Evolutionary conservation across 2,329 filamentous ascomycete species (phyloP).

Genomic region (Ophiostoma himal-ulmi): DNA sequence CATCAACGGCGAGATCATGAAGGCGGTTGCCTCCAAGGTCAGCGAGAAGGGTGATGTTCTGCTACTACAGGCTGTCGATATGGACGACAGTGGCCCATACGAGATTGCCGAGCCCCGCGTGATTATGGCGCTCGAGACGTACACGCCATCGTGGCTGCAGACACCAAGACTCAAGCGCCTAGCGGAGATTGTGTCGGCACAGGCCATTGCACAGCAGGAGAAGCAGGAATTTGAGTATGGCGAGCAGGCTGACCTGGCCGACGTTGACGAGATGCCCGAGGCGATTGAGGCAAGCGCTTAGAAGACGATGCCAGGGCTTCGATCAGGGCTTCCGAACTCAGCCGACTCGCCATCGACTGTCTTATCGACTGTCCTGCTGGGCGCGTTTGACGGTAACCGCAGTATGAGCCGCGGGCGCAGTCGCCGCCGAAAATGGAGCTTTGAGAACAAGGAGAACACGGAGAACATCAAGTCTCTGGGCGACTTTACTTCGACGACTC

Average conservation of each 20-base stretch:
- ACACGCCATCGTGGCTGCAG: conserved; percentile 97
- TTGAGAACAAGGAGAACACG: too few relatives aligned
- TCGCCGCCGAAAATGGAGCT: conserved; percentile 11
- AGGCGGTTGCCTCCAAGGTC: conserved; percentile 91
- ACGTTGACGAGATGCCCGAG: conserved; percentile 45
- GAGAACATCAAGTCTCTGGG: background rate
- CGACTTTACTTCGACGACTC: conserved; percentile 11
- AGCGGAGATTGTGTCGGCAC: conserved; percentile 95
- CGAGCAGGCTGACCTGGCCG: conserved; percentile 45
- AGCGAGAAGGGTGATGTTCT: conserved; percentile 98
- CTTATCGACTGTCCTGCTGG: conserved; percentile 31
- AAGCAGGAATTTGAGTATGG: conserved; percentile 57
- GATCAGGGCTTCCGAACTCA: conserved; percentile 25
- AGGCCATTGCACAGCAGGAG: conserved; percentile 93
- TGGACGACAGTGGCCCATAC: conserved; percentile 98
- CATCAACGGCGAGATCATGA: conserved; percentile 99
- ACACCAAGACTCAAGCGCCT: conserved; percentile 89
- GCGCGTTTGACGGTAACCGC: conserved; percentile 24
- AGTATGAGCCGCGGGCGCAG: conserved; percentile 19
- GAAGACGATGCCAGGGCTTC: conserved; percentile 29
- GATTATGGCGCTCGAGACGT: conserved; percentile 94
- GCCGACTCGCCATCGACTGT: conserved; percentile 29
- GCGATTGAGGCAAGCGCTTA: conserved; percentile 36
- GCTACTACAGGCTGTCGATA: conserved; percentile 88
- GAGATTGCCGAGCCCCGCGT: conserved; percentile 95